phyloP scores from a whole-genome alignment of 1,139 yeast genomes.

The Sugiyamaella xylanicola region DNA sequence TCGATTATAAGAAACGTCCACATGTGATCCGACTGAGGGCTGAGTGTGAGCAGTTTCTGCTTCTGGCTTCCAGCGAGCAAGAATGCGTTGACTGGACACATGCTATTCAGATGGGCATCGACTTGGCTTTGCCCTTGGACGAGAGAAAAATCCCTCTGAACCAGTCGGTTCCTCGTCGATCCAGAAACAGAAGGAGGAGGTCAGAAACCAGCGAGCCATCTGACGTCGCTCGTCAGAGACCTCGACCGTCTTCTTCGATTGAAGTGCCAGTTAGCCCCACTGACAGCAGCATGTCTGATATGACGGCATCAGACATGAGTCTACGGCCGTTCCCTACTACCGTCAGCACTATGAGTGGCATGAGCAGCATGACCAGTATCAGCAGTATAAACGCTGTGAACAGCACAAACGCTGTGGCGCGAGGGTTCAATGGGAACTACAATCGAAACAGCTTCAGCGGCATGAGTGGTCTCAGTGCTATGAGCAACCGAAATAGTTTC shows the following conservation, averaged over 20 bases:
- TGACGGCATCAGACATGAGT: neutral
- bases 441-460: neutral
- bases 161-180: constrained; percentile 41
- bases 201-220: neutral
- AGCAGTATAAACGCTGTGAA: neutral
- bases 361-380: neutral
- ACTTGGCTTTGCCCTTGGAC: constrained; percentile 46
- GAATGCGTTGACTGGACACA: constrained; percentile 67
- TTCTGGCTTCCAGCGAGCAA: constrained; percentile 54
- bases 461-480: neutral
- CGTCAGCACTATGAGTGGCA: constrained; percentile 1
- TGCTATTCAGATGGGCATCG: constrained; percentile 45
- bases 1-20: constrained; percentile 63
- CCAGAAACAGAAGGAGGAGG: constrained; percentile 23
- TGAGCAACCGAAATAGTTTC: neutral
- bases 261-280: neutral
- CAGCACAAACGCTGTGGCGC: neutral
- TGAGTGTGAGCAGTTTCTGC: constrained; percentile 67
- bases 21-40: constrained; percentile 63
- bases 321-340: constrained; percentile 7
- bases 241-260: constrained; percentile 3
- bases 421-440: neutral
- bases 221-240: constrained; percentile 1
- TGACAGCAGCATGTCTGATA: neutral
- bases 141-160: constrained; percentile 43